phyloP scores from a whole-genome alignment of 768 basidiomycete genomes.

The Antrodiella citrinella region DNA sequence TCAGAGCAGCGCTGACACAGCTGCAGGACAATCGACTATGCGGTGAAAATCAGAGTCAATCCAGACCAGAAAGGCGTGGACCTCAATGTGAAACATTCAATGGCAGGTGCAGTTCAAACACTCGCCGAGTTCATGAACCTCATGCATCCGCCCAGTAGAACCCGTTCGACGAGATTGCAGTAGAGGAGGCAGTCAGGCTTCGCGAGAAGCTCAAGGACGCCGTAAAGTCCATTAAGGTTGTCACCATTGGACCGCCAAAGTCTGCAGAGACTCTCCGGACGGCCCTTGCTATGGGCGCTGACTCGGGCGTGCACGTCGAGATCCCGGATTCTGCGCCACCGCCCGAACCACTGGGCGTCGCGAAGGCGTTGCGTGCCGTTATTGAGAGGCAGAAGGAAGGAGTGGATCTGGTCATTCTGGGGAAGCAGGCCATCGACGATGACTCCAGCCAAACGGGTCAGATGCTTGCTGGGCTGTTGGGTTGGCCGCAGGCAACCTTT shows the following conservation, averaged over 20 bases:
- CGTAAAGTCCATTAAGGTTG: constrained; percentile 81
- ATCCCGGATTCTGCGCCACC: constrained; percentile 60
- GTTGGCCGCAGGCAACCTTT: constrained; percentile 92
- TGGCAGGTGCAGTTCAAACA: constrained; percentile 43
- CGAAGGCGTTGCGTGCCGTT: constrained; percentile 73
- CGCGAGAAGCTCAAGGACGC: constrained; percentile 73
- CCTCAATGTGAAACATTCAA: constrained; percentile 96
- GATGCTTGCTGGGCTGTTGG: constrained; percentile 90
- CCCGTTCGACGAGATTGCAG: constrained; percentile 94
- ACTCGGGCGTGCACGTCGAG: constrained; percentile 87
- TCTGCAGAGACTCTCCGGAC: constrained; percentile 86
- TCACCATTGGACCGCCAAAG: constrained; percentile 93
- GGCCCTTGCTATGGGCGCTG: constrained; percentile 96
- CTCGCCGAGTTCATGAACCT: constrained; percentile 1
- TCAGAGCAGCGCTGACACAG: too few species aligned
- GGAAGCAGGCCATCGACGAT: constrained; percentile 98
- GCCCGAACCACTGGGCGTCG: constrained; percentile 88
- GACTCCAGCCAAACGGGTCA: constrained; percentile 94
- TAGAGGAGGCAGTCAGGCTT: constrained; percentile 95
- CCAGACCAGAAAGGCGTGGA: constrained; percentile 93
- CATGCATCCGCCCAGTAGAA: constrained; percentile 45
- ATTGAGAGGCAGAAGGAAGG: constrained; percentile 50
- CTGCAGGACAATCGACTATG: constrained; percentile 86
- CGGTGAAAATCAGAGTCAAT: constrained; percentile 97
- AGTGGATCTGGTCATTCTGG: constrained; percentile 87